A percentile compares a stretch with the other conserved stretches of the same genome.
Conservation (phyloP, 2,329 filamentous ascomycete genomes). For the Phyllosticta paracitricarpa region DNA sequence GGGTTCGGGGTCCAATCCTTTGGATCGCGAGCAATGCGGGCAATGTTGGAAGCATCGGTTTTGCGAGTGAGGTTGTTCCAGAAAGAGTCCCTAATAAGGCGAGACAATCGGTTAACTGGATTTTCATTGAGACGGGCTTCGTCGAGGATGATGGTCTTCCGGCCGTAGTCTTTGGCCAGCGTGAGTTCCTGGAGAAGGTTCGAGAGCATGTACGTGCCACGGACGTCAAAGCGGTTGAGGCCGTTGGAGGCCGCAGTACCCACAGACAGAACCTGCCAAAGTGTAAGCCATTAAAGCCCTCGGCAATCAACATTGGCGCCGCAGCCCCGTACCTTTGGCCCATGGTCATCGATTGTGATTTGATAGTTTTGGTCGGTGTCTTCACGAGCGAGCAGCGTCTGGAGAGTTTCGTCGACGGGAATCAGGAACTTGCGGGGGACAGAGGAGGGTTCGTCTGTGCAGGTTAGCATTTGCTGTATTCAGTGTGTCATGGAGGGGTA, state of each 20-base stretch:
- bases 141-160: conserved; percentile 82
- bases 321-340: conserved; percentile 60
- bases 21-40: conserved; percentile 75
- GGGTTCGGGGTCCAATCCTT: conserved; percentile 94
- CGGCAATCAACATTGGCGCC: not conserved
- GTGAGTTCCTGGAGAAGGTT: conserved; percentile 93
- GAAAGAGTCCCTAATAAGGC: conserved; percentile 81
- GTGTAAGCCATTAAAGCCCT: not conserved
- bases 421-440: conserved; percentile 73
- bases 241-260: conserved; percentile 80
- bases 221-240: conserved; percentile 78
- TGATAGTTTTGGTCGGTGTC: conserved; percentile 89
- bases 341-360: conserved; percentile 93
- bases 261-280: conserved; percentile 59
- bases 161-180: conserved; percentile 80
- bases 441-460: conserved; percentile 61
- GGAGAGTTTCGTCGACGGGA: conserved; percentile 73
- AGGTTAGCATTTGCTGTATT: not conserved
- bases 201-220: conserved; percentile 94
- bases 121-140: conserved; percentile 91
- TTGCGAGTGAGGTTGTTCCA: conserved; percentile 85
- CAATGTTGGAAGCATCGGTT: conserved; percentile 82
- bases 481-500: not conserved
- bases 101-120: conserved; percentile 75
- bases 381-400: conserved; percentile 71